Evolutionary conservation across 371 early-diverging fungal species (phyloP).

Genomic region (Blastocladiella emersonii): DNA sequence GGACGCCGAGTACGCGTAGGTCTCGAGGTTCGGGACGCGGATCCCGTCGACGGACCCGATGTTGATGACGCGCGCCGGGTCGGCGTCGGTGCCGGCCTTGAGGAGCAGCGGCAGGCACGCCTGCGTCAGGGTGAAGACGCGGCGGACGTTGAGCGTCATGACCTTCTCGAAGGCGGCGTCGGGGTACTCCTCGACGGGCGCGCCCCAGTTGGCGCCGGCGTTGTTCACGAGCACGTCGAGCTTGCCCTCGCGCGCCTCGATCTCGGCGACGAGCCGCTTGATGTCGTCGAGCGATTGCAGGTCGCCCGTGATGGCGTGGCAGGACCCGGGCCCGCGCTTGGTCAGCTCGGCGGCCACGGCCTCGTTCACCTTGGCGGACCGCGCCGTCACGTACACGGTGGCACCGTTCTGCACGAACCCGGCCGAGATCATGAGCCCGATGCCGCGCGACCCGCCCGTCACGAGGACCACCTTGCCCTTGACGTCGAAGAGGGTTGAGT

Average conservation of each 20-base stretch:
- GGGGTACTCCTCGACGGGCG: constrained; percentile 27
- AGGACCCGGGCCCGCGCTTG: constrained; percentile 48
- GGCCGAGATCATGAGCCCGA: constrained; percentile 56
- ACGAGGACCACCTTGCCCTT: constrained; percentile 78
- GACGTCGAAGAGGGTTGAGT: constrained; percentile 51
- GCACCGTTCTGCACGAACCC: constrained; percentile 62
- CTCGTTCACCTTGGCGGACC: constrained; percentile 44
- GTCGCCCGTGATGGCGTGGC: constrained; percentile 63
- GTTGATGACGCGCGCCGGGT: constrained; percentile 43
- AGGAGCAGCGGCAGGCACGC: constrained; percentile 62
- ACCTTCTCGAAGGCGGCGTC: constrained; percentile 59
- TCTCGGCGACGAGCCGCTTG: constrained; percentile 37
- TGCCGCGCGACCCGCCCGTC: constrained; percentile 72
- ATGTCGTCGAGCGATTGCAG: constrained; percentile 48
- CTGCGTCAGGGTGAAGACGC: constrained; percentile 68
- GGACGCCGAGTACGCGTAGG: constrained; percentile 28
- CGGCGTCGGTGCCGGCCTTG: constrained; percentile 34
- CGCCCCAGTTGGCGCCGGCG: constrained; percentile 53
- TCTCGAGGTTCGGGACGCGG: background rate
- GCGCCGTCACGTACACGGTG: constrained; percentile 57
- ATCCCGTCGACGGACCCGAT: constrained; percentile 33
- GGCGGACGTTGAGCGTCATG: constrained; percentile 76
- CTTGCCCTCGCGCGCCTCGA: constrained; percentile 43
- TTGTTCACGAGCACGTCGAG: constrained; percentile 77
- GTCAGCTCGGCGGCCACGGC: constrained; percentile 16